Base-by-base conservation (phyloP, 495 filamentous ascomycete species). In the Bathelium albidoporum region DNA sequence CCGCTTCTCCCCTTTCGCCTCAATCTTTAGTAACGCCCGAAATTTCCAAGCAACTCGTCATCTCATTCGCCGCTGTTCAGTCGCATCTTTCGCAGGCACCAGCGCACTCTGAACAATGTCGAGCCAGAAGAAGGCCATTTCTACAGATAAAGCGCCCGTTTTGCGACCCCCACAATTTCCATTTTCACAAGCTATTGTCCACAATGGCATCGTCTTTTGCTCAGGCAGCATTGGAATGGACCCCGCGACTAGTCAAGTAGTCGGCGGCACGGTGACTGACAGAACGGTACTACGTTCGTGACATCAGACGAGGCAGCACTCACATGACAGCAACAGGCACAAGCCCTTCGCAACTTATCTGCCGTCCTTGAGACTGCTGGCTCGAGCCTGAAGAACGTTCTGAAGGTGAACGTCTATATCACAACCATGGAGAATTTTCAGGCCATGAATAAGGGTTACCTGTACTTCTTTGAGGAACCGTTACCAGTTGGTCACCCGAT, bases 341-440 rank as follows among this genome's bases (percentile, higher is more conserved):
- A 29, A 55, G 49, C 49, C 5, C 49, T 55, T 55, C 49, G 49
- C 5, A 90, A 89, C 72, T 78, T 90, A 28, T 75, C 77, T 1
- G 80, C 82, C n/a, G 78, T 90, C 32, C 81, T 90, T 49, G 77
- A 83, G 62, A 87, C 82, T 36, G 83, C 86, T 1, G 84, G 84
- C 9, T 83, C 82, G 45, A 74, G 75, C 43, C 74, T 89, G 59
- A 76, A 77, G 62, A 86, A 86, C 66, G 86, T 89, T 14, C 80
- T 90, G 59, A 87, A 89, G 72, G 82, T 84, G 66, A 87, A 83
- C 65, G 82, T 89, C 53, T 90, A 88, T 72, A 70, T 90, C 44
- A 80, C 82, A 5, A 80, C 80, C 62, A 89, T 90, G 86, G 81
- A 82, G 60, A 81, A 88, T 68, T 89, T 89, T 62, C 79, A 78